phyloP scores from a whole-genome alignment of 345 rosid species.

The Arabis alpina region DNA sequence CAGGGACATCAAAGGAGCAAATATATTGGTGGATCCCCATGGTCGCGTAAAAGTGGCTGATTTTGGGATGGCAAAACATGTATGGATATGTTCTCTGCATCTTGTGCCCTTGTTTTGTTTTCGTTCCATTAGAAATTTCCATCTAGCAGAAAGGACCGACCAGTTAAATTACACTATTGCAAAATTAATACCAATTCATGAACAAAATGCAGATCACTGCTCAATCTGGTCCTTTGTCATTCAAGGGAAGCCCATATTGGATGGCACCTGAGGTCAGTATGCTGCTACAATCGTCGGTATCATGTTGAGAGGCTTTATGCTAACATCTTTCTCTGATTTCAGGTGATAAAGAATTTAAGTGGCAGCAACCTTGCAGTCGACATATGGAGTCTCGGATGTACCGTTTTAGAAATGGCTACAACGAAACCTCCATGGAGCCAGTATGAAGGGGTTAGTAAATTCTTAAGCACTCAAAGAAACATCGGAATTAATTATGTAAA shows the following conservation, averaged over 20 bases:
- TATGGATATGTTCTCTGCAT: constrained; percentile 41
- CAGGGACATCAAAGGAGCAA: constrained; percentile 93
- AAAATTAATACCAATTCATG: constrained; percentile 34
- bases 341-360: constrained; percentile 73
- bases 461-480: constrained; percentile 1
- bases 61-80: constrained; percentile 78
- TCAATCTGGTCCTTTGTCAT: constrained; percentile 74
- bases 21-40: constrained; percentile 77
- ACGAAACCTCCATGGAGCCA: constrained; percentile 91
- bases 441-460: constrained; percentile 76
- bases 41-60: constrained; percentile 84
- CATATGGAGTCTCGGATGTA: constrained; percentile 94
- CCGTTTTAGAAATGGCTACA: constrained; percentile 90
- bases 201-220: constrained; percentile 69
- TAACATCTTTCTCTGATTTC: constrained; percentile 30
- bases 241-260: constrained; percentile 93
- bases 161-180: neutral
- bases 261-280: constrained; percentile 87
- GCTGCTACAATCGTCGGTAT: neutral
- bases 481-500: neutral
- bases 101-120: constrained; percentile 4
- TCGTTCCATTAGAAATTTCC: neutral
- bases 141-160: neutral
- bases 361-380: constrained; percentile 84
- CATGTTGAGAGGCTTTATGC: constrained; percentile 27